Conservation (phyloP, 495 filamentous ascomycete species). For the Poronia punctata region DNA sequence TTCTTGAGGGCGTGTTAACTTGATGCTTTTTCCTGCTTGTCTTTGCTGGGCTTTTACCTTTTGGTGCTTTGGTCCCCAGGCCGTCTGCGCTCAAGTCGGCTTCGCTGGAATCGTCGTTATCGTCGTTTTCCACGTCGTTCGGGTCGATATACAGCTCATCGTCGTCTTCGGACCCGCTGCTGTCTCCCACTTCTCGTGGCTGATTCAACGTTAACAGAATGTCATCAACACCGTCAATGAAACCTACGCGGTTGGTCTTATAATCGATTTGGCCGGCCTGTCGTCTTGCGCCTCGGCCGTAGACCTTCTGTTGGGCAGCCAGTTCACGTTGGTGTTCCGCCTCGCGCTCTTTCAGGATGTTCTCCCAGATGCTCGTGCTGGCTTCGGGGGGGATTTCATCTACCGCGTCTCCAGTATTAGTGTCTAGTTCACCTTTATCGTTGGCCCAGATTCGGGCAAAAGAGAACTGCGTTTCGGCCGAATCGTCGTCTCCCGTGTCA, state of each 20-base stretch:
- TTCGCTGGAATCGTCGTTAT: conserved; percentile 10
- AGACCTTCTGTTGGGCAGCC: conserved; percentile 53
- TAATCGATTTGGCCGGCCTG: conserved; percentile 29
- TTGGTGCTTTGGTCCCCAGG: conserved; percentile 6
- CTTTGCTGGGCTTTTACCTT: conserved; percentile 16
- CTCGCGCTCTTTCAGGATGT: conserved; percentile 76
- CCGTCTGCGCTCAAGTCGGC: neutral
- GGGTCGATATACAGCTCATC: conserved; percentile 20
- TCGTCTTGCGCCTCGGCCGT: conserved; percentile 76
- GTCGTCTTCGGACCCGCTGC: conserved; percentile 17
- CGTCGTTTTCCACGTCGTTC: conserved; percentile 9
- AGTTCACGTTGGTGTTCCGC: conserved; percentile 63
- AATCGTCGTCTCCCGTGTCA: conserved; percentile 45
- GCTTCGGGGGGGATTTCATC: conserved; percentile 52
- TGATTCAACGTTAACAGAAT: conserved; percentile 17
- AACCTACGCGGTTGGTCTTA: conserved; percentile 25
- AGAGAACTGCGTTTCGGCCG: conserved; percentile 72
- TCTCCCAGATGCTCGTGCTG: conserved; percentile 70
- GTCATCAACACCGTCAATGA: conserved; percentile 24
- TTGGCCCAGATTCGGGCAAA: conserved; percentile 92
- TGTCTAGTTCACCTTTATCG: conserved; percentile 44
- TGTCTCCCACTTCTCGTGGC: conserved; percentile 13
- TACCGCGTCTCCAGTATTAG: conserved; percentile 42
- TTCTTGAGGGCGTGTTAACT: conserved; percentile 12
- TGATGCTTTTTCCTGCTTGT: conserved; percentile 3